phyloP scores from a whole-genome alignment of 2,329 filamentous ascomycete species.

The Colletotrichum ledebouriae region DNA sequence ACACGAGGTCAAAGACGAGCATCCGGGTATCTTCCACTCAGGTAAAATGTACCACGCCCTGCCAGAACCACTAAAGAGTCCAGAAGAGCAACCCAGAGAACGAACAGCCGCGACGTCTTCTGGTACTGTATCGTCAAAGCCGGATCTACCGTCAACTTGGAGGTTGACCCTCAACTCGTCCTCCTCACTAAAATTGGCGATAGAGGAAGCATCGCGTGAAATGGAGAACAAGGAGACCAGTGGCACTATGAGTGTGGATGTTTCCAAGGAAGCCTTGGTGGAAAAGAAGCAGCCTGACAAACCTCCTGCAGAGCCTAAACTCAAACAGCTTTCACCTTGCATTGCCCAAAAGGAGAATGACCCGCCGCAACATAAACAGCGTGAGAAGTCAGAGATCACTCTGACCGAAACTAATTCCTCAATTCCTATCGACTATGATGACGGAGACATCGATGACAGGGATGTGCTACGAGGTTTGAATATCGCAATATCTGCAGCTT shows the following conservation, averaged over 20 bases:
- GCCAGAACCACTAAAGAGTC: conserved; percentile 6
- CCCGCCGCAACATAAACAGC: not conserved
- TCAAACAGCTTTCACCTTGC: not conserved
- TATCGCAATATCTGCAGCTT: conserved; percentile 68
- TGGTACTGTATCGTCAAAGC: conserved; percentile 7
- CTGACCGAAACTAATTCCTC: conserved; percentile 37
- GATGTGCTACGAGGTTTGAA: conserved; percentile 68
- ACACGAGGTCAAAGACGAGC: not conserved
- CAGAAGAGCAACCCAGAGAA: not conserved
- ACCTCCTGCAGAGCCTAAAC: not conserved
- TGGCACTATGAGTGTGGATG: not conserved
- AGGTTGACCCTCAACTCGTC: conserved; percentile 46
- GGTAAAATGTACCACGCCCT: conserved; percentile 10
- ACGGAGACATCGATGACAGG: conserved; percentile 59
- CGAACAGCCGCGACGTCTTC: conserved; percentile 11
- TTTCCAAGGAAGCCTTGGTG: not conserved
- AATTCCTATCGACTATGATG: conserved; percentile 51
- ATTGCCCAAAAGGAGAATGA: not conserved
- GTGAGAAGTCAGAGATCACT: not conserved
- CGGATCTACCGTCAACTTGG: conserved; percentile 50
- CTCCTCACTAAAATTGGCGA: conserved; percentile 51
- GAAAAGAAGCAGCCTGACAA: conserved; percentile 4
- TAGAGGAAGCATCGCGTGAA: conserved; percentile 48
- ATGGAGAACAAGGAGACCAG: conserved; percentile 46
- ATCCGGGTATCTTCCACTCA: conserved; percentile 17